Percentiles rank a stretch among this genome's conserved stretches.
Evolutionary conservation across 257 asterid species (phyloP).

Genomic region (Perilla frutescens): DNA sequence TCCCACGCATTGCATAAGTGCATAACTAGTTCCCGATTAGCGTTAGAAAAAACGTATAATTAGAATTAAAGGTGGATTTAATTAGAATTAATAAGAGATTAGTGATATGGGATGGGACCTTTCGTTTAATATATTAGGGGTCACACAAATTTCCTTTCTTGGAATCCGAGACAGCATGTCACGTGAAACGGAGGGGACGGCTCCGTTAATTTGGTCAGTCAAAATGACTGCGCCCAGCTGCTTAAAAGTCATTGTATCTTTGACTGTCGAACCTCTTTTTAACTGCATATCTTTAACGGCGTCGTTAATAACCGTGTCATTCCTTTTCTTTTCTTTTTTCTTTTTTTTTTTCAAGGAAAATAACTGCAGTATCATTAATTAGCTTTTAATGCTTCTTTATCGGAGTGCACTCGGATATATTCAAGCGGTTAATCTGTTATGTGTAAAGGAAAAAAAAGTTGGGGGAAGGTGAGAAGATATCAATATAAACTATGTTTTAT

Average conservation of each 20-base stretch:
- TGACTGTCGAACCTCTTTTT: constrained; percentile 19
- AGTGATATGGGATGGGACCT: constrained; percentile 32
- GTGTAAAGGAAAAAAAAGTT: too few species aligned
- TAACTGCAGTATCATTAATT: neutral
- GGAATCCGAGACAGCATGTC: constrained; percentile 47
- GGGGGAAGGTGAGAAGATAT: too few species aligned
- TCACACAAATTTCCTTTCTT: constrained; percentile 23
- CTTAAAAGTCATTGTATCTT: constrained; percentile 20
- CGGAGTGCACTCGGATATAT: too few species aligned
- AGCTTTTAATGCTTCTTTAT: neutral
- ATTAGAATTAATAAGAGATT: neutral
- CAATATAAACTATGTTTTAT: too few species aligned
- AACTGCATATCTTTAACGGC: constrained; percentile 22
- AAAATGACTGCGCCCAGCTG: constrained; percentile 1
- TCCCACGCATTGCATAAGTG: too few species aligned
- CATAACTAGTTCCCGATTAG: too few species aligned
- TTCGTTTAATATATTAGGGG: neutral
- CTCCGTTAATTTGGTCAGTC: constrained; percentile 62
- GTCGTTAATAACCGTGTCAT: neutral
- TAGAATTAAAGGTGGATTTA: neutral
- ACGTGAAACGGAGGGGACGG: constrained; percentile 56
- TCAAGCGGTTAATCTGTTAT: too few species aligned
- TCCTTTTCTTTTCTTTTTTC: neutral
- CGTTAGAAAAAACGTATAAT: too few species aligned
- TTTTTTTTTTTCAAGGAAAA: too few species aligned